Percentiles rank a stretch among this genome's conserved stretches.
These are phyloP conservation scores for Lasiodiplodia sp. DNA, from an alignment of 2,329 filamentous ascomycete genomes.

Conservation along the genomic window DNA sequence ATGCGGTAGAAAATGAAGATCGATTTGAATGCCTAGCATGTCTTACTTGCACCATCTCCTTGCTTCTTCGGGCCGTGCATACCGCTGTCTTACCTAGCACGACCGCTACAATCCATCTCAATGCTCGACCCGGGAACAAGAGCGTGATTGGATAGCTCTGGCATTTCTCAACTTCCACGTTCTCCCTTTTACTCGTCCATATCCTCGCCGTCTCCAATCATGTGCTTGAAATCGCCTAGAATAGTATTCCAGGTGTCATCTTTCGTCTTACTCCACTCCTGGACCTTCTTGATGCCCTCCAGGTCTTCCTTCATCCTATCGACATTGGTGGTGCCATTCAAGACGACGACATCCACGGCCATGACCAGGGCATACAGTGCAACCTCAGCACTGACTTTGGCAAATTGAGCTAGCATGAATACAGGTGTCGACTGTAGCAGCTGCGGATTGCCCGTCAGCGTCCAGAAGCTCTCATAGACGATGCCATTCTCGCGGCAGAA, in stretches of 20 bases:
- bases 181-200: slow-evolving; percentile 1
- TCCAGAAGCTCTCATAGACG: slow-evolving; percentile 68
- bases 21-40: no score
- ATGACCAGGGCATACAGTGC: slow-evolving; percentile 66
- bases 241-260: slow-evolving; percentile 28
- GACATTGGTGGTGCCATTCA: slow-evolving; percentile 64
- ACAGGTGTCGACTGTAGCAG: slow-evolving; percentile 60
- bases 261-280: slow-evolving; percentile 33
- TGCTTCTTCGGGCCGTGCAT: no score
- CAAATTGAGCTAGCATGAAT: slow-evolving; percentile 54
- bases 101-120: no score
- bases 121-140: no score
- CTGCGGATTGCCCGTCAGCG: slow-evolving; percentile 64
- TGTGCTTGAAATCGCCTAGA: slow-evolving; percentile 26
- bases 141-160: no score
- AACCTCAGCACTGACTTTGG: slow-evolving; percentile 52
- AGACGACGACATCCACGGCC: slow-evolving; percentile 57
- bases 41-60: no score
- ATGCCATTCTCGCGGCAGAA: slow-evolving; percentile 62
- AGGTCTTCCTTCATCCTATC: slow-evolving; percentile 62
- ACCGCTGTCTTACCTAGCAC: no score
- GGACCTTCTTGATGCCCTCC: slow-evolving; percentile 51
- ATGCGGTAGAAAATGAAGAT: no score
- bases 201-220: slow-evolving; percentile 19
- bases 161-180: no score